phyloP scores from a whole-genome alignment of 176 grass and related monocot genomes.

The Metroxylon sagu region DNA sequence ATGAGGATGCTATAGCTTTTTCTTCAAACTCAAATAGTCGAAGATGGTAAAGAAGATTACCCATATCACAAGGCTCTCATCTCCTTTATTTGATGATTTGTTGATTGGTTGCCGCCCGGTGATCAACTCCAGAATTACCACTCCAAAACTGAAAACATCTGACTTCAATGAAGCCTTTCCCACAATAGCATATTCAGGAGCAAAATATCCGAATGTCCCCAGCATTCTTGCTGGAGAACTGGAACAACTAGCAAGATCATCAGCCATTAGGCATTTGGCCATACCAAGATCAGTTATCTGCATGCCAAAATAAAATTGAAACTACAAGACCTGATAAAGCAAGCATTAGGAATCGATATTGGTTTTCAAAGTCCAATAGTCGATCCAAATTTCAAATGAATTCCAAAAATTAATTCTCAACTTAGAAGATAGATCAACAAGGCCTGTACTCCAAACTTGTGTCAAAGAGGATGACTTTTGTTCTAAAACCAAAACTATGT shows the following conservation, averaged over 20 bases:
- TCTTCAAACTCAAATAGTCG: not conserved
- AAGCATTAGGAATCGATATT: too few relatives aligned
- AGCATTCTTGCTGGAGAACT: conserved; percentile 91
- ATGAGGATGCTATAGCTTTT: not conserved
- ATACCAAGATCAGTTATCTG: conserved; percentile 97
- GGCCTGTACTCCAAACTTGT: too few relatives aligned
- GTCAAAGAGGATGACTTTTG: too few relatives aligned
- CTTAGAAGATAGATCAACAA: too few relatives aligned
- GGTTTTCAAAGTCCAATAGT: too few relatives aligned
- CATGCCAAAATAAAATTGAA: not conserved
- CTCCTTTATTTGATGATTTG: conserved; percentile 40
- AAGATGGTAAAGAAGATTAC: conserved; percentile 5
- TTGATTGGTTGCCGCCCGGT: conserved; percentile 75
- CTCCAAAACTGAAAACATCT: conserved; percentile 97
- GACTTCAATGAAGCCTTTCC: conserved; percentile 94
- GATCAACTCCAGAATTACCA: conserved; percentile 87
- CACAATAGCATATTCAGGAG: conserved; percentile 90
- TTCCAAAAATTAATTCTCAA: too few relatives aligned
- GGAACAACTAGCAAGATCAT: conserved; percentile 71
- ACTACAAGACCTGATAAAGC: not conserved
- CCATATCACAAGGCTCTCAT: conserved; percentile 76
- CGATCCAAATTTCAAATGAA: too few relatives aligned
- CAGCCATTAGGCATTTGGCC: conserved; percentile 83
- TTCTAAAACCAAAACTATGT: too few relatives aligned
- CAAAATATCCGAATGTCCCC: conserved; percentile 97